Conservation (phyloP, 257 asterid species). For the Fraxinus excelsior region DNA sequence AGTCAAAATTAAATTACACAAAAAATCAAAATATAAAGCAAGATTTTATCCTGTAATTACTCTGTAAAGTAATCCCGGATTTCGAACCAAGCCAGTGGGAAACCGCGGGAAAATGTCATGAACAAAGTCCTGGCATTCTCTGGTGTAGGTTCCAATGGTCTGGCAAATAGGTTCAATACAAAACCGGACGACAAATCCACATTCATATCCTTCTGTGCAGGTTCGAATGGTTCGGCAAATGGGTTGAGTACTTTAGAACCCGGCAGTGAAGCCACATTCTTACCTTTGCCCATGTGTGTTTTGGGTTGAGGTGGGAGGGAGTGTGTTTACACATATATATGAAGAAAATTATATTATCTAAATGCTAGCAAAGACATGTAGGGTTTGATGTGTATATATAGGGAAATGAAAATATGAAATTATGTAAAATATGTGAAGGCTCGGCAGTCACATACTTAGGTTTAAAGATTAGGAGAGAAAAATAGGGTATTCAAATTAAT, state of each 20-base stretch:
- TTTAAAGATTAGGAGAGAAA: too few relatives aligned
- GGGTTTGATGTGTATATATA: background rate
- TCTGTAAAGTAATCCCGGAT: slow-evolving; percentile 14
- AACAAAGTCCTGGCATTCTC: slow-evolving; percentile 14
- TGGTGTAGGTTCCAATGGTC: background rate
- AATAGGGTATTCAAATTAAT: background rate
- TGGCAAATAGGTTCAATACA: background rate
- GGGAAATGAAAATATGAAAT: background rate
- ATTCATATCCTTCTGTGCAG: background rate
- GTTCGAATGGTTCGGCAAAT: background rate
- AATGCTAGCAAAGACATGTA: background rate
- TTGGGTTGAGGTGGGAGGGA: too few relatives aligned
- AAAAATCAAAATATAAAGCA: background rate
- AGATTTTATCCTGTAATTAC: slow-evolving; percentile 6
- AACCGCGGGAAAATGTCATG: slow-evolving; percentile 28
- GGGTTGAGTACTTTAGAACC: background rate
- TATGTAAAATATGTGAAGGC: too few relatives aligned
- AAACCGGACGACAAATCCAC: background rate
- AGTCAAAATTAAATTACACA: too few relatives aligned
- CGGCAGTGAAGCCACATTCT: background rate
- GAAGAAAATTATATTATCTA: too few relatives aligned
- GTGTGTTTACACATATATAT: too few relatives aligned
- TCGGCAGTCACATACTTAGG: too few relatives aligned
- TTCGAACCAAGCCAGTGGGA: slow-evolving; percentile 4
- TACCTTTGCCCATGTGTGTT: background rate